Base-by-base conservation (phyloP, 2,329 filamentous ascomycete genomes). In the Fusarium sp. region DNA sequence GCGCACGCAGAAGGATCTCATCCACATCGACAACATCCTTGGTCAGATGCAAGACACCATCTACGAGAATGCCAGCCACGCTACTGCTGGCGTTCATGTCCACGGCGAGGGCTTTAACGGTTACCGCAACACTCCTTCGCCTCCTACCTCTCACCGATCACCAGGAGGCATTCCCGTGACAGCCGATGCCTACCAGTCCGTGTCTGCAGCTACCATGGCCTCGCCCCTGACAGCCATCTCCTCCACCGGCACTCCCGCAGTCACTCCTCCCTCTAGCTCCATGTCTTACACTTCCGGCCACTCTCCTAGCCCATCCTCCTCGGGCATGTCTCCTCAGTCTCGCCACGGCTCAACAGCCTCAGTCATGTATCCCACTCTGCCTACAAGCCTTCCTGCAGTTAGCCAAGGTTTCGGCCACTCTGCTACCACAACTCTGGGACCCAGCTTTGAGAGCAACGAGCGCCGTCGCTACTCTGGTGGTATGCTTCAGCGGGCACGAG, bases 21-120 rank as follows among this genome's bases (percentile, higher is more conserved):
- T 97, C 81, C 95, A 97, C 82, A 95, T 98, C 79, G 97, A 98
- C 82, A 93, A 95, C 80, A 94, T 98, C 82, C 90, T 99, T 65
- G 95, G 98, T 84, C 95, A 98, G 84, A 96, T 98, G 88, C 95
- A 98, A 84, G 92, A 93, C 74, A 98, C 96, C 54, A 95, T 98
- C 58, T 98, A 98, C 81, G 97, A 98, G 85, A 97, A 93, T 82
- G 92, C 95, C 65, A 94, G 92, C 78, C 92, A 95, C 60, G 92
- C 95, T 35, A 94, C 94, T 3, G 92, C 93, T 50, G 93, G 94
- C 67, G 90, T 97, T 68, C 93, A 94, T 77, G 91, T 95, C 72
- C 91, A 92, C 57, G 92, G 91, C 69, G 92, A 95, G 80, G 81
- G 87, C 38, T 85, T 89, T 64, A 87, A 88, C 71, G 88, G 88